Conservation (phyloP, 352 stramenopile genomes). For the Globisporangium barbulae region DNA sequence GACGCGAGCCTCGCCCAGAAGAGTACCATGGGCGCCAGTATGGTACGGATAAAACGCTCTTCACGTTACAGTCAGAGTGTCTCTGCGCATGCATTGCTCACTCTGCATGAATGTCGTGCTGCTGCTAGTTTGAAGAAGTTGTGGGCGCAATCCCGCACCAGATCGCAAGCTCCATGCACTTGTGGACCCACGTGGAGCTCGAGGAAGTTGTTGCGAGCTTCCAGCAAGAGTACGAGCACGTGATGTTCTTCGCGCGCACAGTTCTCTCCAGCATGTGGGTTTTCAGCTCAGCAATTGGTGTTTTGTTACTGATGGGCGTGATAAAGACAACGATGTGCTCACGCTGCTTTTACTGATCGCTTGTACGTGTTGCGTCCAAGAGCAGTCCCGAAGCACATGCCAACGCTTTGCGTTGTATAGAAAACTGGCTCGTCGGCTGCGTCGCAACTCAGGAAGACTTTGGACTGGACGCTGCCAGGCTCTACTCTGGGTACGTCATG, state of each 20-base stretch:
- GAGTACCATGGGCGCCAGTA: constrained; percentile 25
- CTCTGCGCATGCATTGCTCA: not conserved
- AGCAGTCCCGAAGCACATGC: constrained; percentile 33
- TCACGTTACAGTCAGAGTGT: not conserved
- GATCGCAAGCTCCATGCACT: constrained; percentile 25
- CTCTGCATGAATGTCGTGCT: not conserved
- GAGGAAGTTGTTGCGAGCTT: constrained; percentile 29
- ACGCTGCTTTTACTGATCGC: constrained; percentile 6
- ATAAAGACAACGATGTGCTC: not conserved
- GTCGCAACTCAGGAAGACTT: constrained; percentile 42
- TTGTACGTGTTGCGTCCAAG: constrained; percentile 10
- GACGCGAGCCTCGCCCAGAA: constrained; percentile 33
- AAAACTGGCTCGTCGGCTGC: constrained; percentile 63
- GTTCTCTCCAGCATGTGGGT: constrained; percentile 45
- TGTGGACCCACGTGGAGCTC: constrained; percentile 27
- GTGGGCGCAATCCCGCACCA: constrained; percentile 47
- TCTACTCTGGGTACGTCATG: constrained; percentile 33
- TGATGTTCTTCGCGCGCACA: constrained; percentile 38
- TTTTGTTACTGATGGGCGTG: not conserved
- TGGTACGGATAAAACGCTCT: constrained; percentile 23
- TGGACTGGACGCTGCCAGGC: constrained; percentile 38
- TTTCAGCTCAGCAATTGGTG: not conserved
- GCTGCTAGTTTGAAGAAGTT: constrained; percentile 39
- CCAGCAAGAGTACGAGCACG: constrained; percentile 33
- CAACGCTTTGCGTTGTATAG: constrained; percentile 54